Evolutionary conservation across 2,329 filamentous ascomycete genomes (phyloP), one percentile per base, ranked within the genome.

Genomic region (Coniochaeta ligniaria): DNA sequence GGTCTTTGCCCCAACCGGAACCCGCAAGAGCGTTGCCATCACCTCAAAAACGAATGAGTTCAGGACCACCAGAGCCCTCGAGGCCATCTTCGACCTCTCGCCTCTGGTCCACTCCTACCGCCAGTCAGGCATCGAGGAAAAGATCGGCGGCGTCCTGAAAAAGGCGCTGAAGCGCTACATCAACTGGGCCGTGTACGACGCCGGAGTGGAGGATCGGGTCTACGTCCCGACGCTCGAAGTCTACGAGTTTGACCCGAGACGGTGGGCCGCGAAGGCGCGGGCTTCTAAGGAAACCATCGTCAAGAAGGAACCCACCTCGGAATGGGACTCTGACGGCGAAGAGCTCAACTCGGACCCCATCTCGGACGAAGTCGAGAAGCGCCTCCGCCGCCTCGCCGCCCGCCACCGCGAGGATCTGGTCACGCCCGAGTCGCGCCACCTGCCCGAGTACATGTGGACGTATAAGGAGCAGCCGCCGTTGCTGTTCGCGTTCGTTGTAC

Each of bases 401-500:
- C 20, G 33, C 2, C 56, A 58, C 22, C 20, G 56, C 20, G 12
- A 1, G 11, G 56, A 28, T 4, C 22, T 58, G 22, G 56, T 31
- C 20, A 26, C 38, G 7, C 56, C 56, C 56, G 56, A 35, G 35
- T 60, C 66, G 7, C 47, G 60, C 3, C 24, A 50, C 20, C 60
- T 71, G 56, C 59, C 63, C 35, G 28, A 56, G 20, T 26, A 43
- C 28, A 36, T 57, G 38, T 60, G 57, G 20, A 47, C 57, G 16
- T 61, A 61, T 33, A 20, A 63, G 56, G 50, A 62, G 16, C 60
- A 63, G 22, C 70, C 71, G 0, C 70, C 72, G 6, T 66, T 72
- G 11, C 65, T 75, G n/a, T 74, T 70, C 60, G 69, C 67, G 7
- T 73, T 84, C 75, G 66, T 83, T 73, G 66, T 85, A 73, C 45